Base-by-base conservation (phyloP, 345 rosid species). In the Bretschneidera sinensis region DNA sequence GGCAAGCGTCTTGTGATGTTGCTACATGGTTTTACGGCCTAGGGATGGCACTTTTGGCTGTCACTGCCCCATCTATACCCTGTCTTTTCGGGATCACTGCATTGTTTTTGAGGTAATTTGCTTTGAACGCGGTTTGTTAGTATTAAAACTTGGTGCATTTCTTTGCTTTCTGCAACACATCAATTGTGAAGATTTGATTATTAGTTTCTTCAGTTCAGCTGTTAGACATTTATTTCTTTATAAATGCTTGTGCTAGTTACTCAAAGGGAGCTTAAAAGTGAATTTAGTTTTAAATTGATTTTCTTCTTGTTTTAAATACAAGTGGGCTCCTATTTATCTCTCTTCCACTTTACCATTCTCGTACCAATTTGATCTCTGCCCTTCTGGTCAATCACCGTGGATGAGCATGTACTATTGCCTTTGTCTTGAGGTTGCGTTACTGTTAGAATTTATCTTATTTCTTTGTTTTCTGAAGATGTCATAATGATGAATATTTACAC, bases 51-150 rank as follows among this genome's bases (percentile, higher is more conserved):
- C 57, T 81, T 74, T 65, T 89, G 81, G 91, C 89, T 43, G 50
- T 82, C 47, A 79, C 76, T 65, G 77, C 80, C 68, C 86, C 91
- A 50, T 69, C 97, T 43, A 66, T 89, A 65, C 98, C 97, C 0
- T 87, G 76, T 71, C 15, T 87, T 43, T 79, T 89, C 50, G 92
- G 95, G 43, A 73, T 92, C 51, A 85, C 98, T 11, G 92, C 98
- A 57, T 80, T 92, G 43, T 92, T 92, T 64, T 13, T 73, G 16
- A 89, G 98, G 97, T 89, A 76, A 63, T 58, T 56, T 57, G 16
- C 49, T 67, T 63, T 54, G 47, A 28, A 15, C 39, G 5, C 18
- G 39, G 16, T 39, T 39, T 39, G 45, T 39, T 39, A 13, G 18
- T 47, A 47, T 16, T 47, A 47, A 14, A 1, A n/a, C 20, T 17